These are phyloP conservation scores for Penicillium manginii DNA, from an alignment of 495 filamentous ascomycete species.

Conservation along the genomic window DNA sequence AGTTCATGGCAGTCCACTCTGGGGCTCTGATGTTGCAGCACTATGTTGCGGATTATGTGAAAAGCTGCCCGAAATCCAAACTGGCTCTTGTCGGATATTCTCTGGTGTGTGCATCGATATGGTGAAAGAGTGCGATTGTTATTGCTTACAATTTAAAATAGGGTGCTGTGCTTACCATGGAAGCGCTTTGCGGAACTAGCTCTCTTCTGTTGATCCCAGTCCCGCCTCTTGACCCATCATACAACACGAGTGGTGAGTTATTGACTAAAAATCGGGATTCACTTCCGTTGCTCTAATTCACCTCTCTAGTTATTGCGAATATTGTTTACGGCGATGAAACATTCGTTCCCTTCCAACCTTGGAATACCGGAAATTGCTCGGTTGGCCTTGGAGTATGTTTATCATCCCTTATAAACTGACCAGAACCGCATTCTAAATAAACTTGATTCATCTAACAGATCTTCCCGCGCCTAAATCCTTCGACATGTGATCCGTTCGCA, in stretches of 20 bases:
- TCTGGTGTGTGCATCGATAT: conserved; percentile 11
- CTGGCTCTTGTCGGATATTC: conserved; percentile 28
- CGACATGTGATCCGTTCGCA: conserved; percentile 23
- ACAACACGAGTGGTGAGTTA: conserved; percentile 16
- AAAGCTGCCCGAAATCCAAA: conserved; percentile 21
- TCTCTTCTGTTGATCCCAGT: conserved; percentile 9
- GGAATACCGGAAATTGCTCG: conserved; percentile 28
- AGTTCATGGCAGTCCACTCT: conserved; percentile 19
- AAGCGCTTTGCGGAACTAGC: conserved; percentile 27
- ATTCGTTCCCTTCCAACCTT: conserved; percentile 22
- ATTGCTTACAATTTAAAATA: conserved; percentile 1
- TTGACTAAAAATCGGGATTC: neutral
- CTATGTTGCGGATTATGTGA: conserved; percentile 20
- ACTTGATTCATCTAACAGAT: neutral
- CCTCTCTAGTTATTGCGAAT: conserved; percentile 19
- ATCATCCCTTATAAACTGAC: neutral
- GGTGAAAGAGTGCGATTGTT: neutral
- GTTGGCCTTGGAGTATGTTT: conserved; percentile 27
- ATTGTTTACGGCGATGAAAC: conserved; percentile 30
- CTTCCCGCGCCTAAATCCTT: conserved; percentile 23
- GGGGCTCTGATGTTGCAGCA: conserved; percentile 25
- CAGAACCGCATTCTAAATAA: neutral
- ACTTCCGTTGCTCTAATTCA: neutral
- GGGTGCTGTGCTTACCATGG: conserved; percentile 28
- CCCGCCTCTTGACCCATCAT: conserved; percentile 3